Evolutionary conservation across 768 basidiomycete species (phyloP), one percentile per base, ranked within the genome.

Genomic region (Obba rivulosa): DNA sequence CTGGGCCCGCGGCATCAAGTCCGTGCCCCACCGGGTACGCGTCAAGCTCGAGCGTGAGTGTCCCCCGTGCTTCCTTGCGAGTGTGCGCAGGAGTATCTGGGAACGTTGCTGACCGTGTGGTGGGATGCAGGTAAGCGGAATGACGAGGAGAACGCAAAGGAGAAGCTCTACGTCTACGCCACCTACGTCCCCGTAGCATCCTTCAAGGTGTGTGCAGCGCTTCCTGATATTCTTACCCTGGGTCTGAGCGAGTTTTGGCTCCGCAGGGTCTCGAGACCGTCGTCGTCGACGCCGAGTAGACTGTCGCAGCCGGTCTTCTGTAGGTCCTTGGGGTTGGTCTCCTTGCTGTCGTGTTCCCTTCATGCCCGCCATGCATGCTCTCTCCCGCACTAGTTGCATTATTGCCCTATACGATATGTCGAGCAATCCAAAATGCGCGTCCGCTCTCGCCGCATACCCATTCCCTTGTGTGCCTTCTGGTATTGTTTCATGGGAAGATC

Each of bases 71-170:
- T 20, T 25, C 7, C 16, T 34, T 41, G 38, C 21, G 21, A 28
- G 34, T 34, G 28, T 10, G n/a, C 11, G 16, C 18, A 34, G 31
- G 31, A 22, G 17, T 4, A 18, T 21, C 20, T 47, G 24, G 40
- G 16, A 24, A 10, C 39, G 31, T 21, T 40, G 36, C 47, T 56
- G 24, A 60, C 22, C 13, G 18, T 37, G 20, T 31, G 7, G 39
- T 44, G 41, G 9, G 20, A 23, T 62, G 2, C 59, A 93, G 89
- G 95, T 62, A 95, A 94, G 77, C 89, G 96, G 63, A 98, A 98
- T 69, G 95, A 99, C 71, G 94, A 97, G 60, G 95, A 99, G 77
- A 87, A 85, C 61, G 95, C 96, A 50, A 96, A 94, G 76, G 94
- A 95, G 79, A 96, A 94, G 76, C 85, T 96, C 48, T 97, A 74